Evolutionary conservation across 257 asterid species (phyloP).

Genomic region (Primulina tabacum): DNA sequence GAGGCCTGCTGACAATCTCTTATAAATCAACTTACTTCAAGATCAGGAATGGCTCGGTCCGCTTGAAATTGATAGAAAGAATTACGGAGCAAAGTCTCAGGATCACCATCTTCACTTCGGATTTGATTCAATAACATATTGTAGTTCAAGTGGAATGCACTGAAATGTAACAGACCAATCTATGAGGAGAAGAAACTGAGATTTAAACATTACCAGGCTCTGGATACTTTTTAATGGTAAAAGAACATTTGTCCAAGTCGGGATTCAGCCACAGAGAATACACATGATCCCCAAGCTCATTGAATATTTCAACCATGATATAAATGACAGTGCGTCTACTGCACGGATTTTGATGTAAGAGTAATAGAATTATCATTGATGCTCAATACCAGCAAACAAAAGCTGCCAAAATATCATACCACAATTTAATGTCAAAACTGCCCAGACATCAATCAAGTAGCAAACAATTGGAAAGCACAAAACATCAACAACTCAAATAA

Average conservation of each 20-base stretch:
- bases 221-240: neutral
- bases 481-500: constrained; percentile 1
- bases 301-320: constrained; percentile 15
- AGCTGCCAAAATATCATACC: neutral
- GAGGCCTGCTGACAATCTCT: constrained; percentile 16
- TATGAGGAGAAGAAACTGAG: constrained; percentile 8
- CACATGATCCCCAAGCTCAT: neutral
- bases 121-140: constrained; percentile 95
- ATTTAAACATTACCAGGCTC: constrained; percentile 15
- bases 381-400: neutral
- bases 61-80: constrained; percentile 97
- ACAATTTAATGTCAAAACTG: constrained; percentile 3
- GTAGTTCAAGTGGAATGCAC: constrained; percentile 98
- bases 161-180: constrained; percentile 35
- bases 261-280: constrained; percentile 3
- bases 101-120: constrained; percentile 92
- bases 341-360: constrained; percentile 17
- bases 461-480: neutral
- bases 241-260: constrained; percentile 9
- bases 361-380: neutral
- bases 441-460: constrained; percentile 13
- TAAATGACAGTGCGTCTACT: constrained; percentile 15
- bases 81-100: constrained; percentile 87
- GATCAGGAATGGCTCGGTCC: constrained; percentile 89
- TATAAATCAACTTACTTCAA: constrained; percentile 55